A percentile compares a stretch with the other conserved stretches of the same genome.
Conservation (phyloP, 1,284 basidiomycete species). For the Ganoderma meredithae region DNA sequence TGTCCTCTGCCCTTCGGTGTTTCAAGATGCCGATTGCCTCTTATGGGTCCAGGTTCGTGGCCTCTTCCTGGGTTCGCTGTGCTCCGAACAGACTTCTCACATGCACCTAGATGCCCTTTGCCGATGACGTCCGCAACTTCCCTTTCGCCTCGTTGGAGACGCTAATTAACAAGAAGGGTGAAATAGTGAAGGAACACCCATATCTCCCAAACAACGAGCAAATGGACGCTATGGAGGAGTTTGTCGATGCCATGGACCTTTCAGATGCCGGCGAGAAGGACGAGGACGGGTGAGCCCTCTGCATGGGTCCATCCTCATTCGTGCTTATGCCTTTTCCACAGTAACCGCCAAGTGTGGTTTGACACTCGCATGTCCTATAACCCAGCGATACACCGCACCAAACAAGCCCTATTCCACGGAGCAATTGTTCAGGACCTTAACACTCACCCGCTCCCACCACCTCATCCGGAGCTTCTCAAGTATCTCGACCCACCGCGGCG, state of each 20-base stretch:
- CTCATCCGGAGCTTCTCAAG: slow-evolving; percentile 84
- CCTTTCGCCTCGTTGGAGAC: slow-evolving; percentile 85
- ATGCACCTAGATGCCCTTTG: slow-evolving; percentile 83
- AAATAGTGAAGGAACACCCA: slow-evolving; percentile 76
- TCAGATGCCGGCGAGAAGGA: slow-evolving; percentile 76
- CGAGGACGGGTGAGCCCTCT: slow-evolving; percentile 66
- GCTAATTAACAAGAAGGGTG: slow-evolving; percentile 81
- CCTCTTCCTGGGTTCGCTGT: not conserved
- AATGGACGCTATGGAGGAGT: slow-evolving; percentile 81
- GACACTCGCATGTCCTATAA: slow-evolving; percentile 83
- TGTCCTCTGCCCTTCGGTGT: slow-evolving; percentile 67
- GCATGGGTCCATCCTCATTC: not conserved
- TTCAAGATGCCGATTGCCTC: slow-evolving; percentile 78
- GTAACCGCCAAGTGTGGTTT: slow-evolving; percentile 78
- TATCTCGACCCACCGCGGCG: slow-evolving; percentile 83
- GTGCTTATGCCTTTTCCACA: slow-evolving; percentile 37
- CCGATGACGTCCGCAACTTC: slow-evolving; percentile 90
- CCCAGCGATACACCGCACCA: slow-evolving; percentile 89
- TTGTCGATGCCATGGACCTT: slow-evolving; percentile 89
- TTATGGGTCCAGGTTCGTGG: slow-evolving; percentile 79
- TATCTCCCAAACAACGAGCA: slow-evolving; percentile 87
- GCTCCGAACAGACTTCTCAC: not conserved
- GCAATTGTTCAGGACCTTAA: slow-evolving; percentile 79
- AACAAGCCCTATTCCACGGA: slow-evolving; percentile 92
- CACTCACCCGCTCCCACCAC: slow-evolving; percentile 81